Evolutionary conservation across 768 basidiomycete species (phyloP).

Genomic region (Hydnum rufescens): DNA sequence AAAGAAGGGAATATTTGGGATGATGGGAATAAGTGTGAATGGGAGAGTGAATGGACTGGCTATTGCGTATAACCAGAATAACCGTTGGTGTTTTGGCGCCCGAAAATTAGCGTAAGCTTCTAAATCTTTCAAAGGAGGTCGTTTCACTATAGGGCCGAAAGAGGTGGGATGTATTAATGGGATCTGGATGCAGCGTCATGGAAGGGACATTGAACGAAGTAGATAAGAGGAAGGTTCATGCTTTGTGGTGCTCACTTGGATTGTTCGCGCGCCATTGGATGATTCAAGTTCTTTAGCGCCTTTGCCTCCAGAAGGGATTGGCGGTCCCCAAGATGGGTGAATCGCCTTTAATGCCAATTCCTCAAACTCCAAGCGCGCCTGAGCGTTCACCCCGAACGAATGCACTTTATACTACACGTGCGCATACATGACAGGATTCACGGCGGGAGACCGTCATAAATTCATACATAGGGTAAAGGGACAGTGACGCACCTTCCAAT

Average conservation of each 20-base stretch:
- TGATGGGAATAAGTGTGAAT: constrained; percentile 11
- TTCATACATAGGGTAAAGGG: background rate
- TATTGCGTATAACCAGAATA: constrained; percentile 5
- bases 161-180: constrained; percentile 7
- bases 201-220: background rate
- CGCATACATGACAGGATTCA: background rate
- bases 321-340: constrained; percentile 9
- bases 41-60: constrained; percentile 10
- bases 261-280: background rate
- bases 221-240: background rate
- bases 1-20: constrained; percentile 12
- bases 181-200: background rate
- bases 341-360: constrained; percentile 10
- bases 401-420: constrained; percentile 9
- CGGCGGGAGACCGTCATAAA: background rate
- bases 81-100: constrained; percentile 6
- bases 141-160: background rate
- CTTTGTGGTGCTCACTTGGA: background rate
- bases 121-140: constrained; percentile 5
- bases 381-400: constrained; percentile 6
- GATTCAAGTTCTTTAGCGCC: constrained; percentile 2
- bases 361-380: constrained; percentile 11
- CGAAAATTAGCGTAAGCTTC: constrained; percentile 1
- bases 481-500: constrained; percentile 11
- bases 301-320: background rate